Base-by-base conservation (phyloP, 2,329 filamentous ascomycete genomes). In the Drechslerella stenobrocha region DNA sequence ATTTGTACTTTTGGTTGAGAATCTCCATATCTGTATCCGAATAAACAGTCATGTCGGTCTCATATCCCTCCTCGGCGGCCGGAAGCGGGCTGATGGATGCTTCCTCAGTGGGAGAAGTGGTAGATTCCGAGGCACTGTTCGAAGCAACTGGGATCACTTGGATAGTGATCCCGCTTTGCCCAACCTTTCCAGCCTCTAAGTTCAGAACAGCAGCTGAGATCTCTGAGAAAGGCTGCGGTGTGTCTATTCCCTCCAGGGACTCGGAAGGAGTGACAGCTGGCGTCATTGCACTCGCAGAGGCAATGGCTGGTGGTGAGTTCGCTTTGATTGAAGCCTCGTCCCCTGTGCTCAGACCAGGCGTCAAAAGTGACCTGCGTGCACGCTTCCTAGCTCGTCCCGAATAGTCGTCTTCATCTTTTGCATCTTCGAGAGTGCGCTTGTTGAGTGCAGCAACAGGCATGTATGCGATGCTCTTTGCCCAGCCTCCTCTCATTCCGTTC, bases 401-500 rank as follows among this genome's bases (percentile, higher is more conserved):
- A 24, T 67, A 67, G 28, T 67, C 63, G 34, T 67, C 63, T n/a
- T 67, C 63, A 22, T 67, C 63, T 23, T 67, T 67, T n/a, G 44
- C 37, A 30, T 67, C 63, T 26, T 67, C 63, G 26, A 58, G 50
- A 15, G 23, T 28, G 45, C 55, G 48, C 50, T 67, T 67, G 34
- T 51, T 67, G 2, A 51, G 63, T 11, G 63, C 50, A 3, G 37
- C 34, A 32, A 51, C 55, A 15, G 50, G n/a, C 63, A 67, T 67
- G 44, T 67, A 67, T 15, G 53, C 53, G 35, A 57, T 57, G 42
- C 64, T 63, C 57, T 69, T 61, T 9, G 84, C 82, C 95, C 95
- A 98, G 0, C 93, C 93, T 75, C 96, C 97, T 53, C 82, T 81
- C 60, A 83, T 78, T 2, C 81, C 79, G 20, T 82, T 80, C 77